Percentiles rank a stretch among this genome's conserved stretches.
Conservation (phyloP, 768 basidiomycete genomes). For the Suillus clintonianus region DNA sequence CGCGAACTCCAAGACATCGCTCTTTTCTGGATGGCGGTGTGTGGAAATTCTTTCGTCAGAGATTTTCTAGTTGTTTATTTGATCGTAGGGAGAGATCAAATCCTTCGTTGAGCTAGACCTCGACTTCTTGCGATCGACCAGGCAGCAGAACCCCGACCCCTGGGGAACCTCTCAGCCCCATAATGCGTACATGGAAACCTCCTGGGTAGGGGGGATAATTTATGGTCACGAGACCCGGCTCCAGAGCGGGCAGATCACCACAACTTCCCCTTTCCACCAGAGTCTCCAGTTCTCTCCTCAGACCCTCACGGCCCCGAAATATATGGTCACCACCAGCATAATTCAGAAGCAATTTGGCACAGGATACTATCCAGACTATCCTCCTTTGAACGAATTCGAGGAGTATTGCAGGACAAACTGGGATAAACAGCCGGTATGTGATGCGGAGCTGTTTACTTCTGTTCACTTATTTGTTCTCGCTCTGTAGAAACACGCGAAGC, state of each 20-base stretch:
- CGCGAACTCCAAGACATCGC: slow-evolving; percentile 17
- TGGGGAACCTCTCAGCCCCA: slow-evolving; percentile 9
- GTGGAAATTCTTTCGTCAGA: background rate
- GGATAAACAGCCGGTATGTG: background rate
- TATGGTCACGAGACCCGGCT: slow-evolving; percentile 5
- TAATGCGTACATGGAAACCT: too few species aligned
- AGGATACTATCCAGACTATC: too few species aligned
- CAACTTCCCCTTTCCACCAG: slow-evolving; percentile 1
- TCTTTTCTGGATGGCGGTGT: slow-evolving; percentile 25
- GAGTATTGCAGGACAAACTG: background rate
- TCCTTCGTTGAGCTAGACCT: slow-evolving; percentile 6
- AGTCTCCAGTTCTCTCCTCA: too few species aligned
- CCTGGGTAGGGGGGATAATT: background rate
- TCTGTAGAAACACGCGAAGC: too few species aligned
- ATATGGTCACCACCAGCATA: too few species aligned
- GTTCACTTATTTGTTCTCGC: too few species aligned
- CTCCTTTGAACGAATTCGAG: slow-evolving; percentile 8
- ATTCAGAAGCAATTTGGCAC: too few species aligned
- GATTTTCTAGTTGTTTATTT: background rate
- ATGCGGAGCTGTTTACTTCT: too few species aligned
- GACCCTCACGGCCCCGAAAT: too few species aligned
- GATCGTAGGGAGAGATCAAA: slow-evolving; percentile 3
- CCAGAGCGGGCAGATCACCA: background rate
- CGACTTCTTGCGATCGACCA: background rate
- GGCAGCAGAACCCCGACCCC: slow-evolving; percentile 4